These are phyloP conservation scores for Plantago major DNA, from an alignment of 257 asterid genomes.

Conservation along the genomic window DNA sequence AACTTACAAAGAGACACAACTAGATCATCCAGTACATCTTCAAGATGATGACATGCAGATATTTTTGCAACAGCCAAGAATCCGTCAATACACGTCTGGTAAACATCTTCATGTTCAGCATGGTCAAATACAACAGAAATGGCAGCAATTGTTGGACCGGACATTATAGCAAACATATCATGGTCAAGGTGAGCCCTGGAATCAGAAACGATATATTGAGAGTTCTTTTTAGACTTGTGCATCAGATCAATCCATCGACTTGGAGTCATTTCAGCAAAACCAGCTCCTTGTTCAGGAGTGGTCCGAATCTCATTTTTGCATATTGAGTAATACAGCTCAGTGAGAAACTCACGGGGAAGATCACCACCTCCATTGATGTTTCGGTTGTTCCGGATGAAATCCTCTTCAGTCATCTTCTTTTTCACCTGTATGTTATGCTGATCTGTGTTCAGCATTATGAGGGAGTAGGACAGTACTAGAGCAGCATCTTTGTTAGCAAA, in stretches of 20 bases:
- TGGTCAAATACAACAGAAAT: conserved; percentile 93
- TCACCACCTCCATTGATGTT: conserved; percentile 89
- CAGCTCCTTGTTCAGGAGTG: conserved; percentile 87
- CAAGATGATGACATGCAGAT: conserved; percentile 93
- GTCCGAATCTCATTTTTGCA: conserved; percentile 96
- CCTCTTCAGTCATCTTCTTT: conserved; percentile 98
- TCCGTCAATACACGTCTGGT: conserved; percentile 92
- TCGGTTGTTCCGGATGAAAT: conserved; percentile 86
- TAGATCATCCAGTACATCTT: conserved; percentile 92
- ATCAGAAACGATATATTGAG: conserved; percentile 73
- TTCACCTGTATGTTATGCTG: conserved; percentile 93
- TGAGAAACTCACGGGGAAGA: conserved; percentile 84
- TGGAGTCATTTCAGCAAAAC: conserved; percentile 90
- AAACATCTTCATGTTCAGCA: conserved; percentile 90
- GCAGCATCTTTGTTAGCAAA: conserved; percentile 95
- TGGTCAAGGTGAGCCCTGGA: conserved; percentile 88
- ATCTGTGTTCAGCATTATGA: conserved; percentile 92
- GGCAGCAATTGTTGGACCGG: conserved; percentile 98
- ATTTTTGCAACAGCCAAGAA: conserved; percentile 93
- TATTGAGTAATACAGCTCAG: conserved; percentile 78
- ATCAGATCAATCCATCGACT: conserved; percentile 96
- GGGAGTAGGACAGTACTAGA: conserved; percentile 79
- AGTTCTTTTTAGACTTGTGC: conserved; percentile 74
- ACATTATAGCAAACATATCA: conserved; percentile 96
- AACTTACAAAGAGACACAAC: conserved; percentile 92